Base-by-base conservation (phyloP, 805 yeast species). In the Maudiozyma saulgeensis region DNA sequence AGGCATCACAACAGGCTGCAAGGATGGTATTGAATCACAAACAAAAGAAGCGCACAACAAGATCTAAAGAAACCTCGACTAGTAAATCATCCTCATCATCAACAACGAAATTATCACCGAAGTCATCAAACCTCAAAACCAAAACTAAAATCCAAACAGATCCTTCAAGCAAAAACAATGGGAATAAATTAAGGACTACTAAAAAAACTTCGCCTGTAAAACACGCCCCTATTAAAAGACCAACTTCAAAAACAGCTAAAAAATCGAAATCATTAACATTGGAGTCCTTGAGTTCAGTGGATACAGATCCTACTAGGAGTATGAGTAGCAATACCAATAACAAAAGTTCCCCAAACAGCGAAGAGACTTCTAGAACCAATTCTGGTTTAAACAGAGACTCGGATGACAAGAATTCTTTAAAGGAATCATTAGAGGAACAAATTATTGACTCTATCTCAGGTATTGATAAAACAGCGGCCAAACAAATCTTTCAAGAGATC, bases 401-500 rank as follows among this genome's bases (percentile, higher is more conserved):
- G 15, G 25, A 25, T 21, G 45, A 44, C 12, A 42, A 26, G 13
- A 43, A 35, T 11, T 35, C 46, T 7, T 16, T 40, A 15, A 47
- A 47, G 34, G 50, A 53, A 6, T 43, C 28, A n/a, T 18, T 44
- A 9, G 51, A 45, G 41, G 61, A 60, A 19, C 58, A 63, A 38
- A 61, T 68, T 8, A 62, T 72, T 57, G 62, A 65, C 9, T 56
- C 63, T 7, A 51, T 71, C 6, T 68, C 64, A 37, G 96, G 96
- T 2, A 85, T 91, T 11, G 98, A 91, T 65, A 80, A 78, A 49
- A 58, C 60, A 4, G 83, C 95, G 0, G 96, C 95, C 11, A 78
- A 78, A 53, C 96, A 87, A 62, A 90, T 91, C 46, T 69, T 91
- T 49, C 85, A 84, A 54, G 96, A 91, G 61, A 87, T 91, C 51